phyloP scores from a whole-genome alignment of 2,329 filamentous ascomycete genomes.

The Trichoderma arundinaceum region DNA sequence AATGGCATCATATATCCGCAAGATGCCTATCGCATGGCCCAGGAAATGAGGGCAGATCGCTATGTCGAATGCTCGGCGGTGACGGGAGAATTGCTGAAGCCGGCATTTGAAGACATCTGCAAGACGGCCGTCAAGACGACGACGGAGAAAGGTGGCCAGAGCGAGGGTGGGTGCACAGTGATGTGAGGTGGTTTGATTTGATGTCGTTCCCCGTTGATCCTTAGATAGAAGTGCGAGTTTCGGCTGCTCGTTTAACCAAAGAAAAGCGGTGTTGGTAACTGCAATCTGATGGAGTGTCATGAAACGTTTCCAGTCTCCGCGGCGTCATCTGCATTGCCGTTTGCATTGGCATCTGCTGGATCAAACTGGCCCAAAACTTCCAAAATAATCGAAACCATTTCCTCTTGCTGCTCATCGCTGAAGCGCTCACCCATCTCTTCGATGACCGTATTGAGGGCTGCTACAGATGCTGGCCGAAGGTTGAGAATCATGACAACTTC shows the following conservation, averaged over 20 bases:
- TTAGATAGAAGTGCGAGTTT: background rate
- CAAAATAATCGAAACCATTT: constrained; percentile 61
- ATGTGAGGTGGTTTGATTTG: constrained; percentile 48
- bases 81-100: constrained; percentile 62
- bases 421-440: constrained; percentile 70
- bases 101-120: constrained; percentile 67
- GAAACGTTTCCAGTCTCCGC: constrained; percentile 47
- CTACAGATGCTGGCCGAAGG: constrained; percentile 62
- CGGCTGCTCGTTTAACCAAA: background rate
- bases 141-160: constrained; percentile 56
- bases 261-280: background rate
- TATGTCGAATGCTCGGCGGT: constrained; percentile 69
- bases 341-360: constrained; percentile 41
- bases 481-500: constrained; percentile 73
- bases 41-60: constrained; percentile 64
- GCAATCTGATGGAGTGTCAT: constrained; percentile 16
- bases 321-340: constrained; percentile 44
- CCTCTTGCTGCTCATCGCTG: constrained; percentile 61
- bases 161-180: constrained; percentile 59
- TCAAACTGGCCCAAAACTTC: constrained; percentile 62
- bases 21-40: constrained; percentile 62
- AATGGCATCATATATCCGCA: constrained; percentile 67
- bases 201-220: background rate
- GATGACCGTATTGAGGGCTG: constrained; percentile 65
- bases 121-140: constrained; percentile 58